Evolutionary conservation across 2,329 filamentous ascomycete species (phyloP), one percentile per base, ranked within the genome.

Genomic region (Calycina marina): DNA sequence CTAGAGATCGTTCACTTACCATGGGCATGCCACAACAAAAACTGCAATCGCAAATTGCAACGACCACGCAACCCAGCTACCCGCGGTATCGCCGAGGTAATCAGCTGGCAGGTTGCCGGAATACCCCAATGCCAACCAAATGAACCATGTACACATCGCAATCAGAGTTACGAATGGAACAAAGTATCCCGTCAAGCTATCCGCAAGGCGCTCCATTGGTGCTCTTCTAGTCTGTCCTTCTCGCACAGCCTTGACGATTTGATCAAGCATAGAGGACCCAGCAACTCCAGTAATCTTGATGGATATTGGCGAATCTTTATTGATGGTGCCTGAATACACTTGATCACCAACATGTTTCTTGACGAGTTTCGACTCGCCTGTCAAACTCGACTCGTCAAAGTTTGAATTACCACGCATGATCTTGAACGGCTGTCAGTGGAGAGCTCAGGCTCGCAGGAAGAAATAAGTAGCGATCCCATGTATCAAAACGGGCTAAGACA

Each of bases 381-480:
- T 94, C 38, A 96, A 62, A 39, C 84, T 92, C 8, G 84, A 86
- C 53, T 96, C 88, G 49, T 94, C 84, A 47, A 94, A 93, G 30
- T 62, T 67, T 27, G 71, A 72, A 30, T 72, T 64, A 3, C 71
- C 75, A 39, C 66, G 54, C 39, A 72, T 58, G 40, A 93, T n/a
- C 20, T 22, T 9, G n/a, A n/a, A n/a, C n/a, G n/a, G n/a, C n/a
- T n/a, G n/a, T n/a, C n/a, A n/a, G n/a, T n/a, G n/a, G n/a, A n/a
- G n/a, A n/a, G n/a, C n/a, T n/a, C n/a, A n/a, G n/a, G n/a, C n/a
- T n/a, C n/a, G n/a, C n/a, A n/a, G n/a, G n/a, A n/a, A n/a, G n/a
- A n/a, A n/a, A n/a, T n/a, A n/a, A n/a, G n/a, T n/a, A n/a, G n/a
- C n/a, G n/a, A n/a, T n/a, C n/a, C n/a, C n/a, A n/a, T n/a, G n/a